Evolutionary conservation across 2,329 filamentous ascomycete species (phyloP), one percentile per base, ranked within the genome.

Genomic region (Penicillium sp.): DNA sequence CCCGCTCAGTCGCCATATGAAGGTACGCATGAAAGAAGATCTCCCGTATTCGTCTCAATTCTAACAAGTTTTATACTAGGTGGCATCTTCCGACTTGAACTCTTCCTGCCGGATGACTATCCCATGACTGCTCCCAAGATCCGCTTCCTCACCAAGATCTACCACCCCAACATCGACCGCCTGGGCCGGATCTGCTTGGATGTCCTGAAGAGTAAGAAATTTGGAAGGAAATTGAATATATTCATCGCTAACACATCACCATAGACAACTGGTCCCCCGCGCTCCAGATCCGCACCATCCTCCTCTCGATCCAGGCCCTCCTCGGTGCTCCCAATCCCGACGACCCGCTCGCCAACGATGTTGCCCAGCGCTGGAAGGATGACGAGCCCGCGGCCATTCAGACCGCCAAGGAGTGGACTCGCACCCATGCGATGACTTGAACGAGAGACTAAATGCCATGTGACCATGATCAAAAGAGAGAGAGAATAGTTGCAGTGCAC

Each of bases 81-180:
- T 65, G 95, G 96, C 53, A 86, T 97, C 67, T 99, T 99, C 85
- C 94, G 96, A 80, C 90, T 98, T 65, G 95, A 99, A 80, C 88
- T 99, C 22, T 99, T 99, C 79, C 86, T 99, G 26, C 96, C 96
- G 49, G 95, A 99, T 75, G 95, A 99, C 82, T 99, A 99, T 78
- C 95, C 95, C 45, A 99, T 99, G 95, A 97, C 93, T 37, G 94
- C 95, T 58, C 95, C 95, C 50, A 97, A 97, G 84, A 97, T 99
- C 75, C 91, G 95, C 59, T 99, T 99, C 81, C 85, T 99, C 56
- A 99, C 96, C 72, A 97, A 97, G 82, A 98, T 99, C 79, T 99
- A 98, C 81, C 96, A 99, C 78, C 95, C 95, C 56, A 99, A 99
- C 78, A 97, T 99, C 71, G 95, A 99, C 78, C 96, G 96, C 80